Evolutionary conservation across 371 early-diverging fungal genomes (phyloP).

Genomic region (Haplosporangium sp.): DNA sequence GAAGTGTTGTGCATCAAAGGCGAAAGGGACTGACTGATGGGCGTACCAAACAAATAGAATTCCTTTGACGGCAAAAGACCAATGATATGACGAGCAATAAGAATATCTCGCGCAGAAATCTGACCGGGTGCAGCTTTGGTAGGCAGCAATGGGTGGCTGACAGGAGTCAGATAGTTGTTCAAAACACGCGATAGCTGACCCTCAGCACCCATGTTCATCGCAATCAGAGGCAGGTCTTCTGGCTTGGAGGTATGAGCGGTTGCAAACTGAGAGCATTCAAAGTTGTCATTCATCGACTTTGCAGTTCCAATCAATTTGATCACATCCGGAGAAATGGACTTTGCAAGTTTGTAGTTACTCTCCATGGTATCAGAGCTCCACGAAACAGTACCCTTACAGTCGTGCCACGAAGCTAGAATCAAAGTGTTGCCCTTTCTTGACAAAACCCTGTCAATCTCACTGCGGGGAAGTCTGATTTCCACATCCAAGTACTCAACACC

Average conservation of each 20-base stretch:
- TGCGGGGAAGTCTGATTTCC: slow-evolving; percentile 72
- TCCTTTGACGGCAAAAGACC: slow-evolving; percentile 76
- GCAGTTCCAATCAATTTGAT: slow-evolving; percentile 93
- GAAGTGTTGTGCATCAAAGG: slow-evolving; percentile 94
- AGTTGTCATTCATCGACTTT: slow-evolving; percentile 80
- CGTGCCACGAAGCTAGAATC: slow-evolving; percentile 94
- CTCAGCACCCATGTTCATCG: slow-evolving; percentile 92
- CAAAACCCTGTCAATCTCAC: slow-evolving; percentile 62
- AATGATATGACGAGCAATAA: slow-evolving; percentile 72
- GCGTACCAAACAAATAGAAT: slow-evolving; percentile 92
- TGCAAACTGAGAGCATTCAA: slow-evolving; percentile 77
- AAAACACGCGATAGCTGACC: slow-evolving; percentile 92
- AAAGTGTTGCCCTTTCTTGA: slow-evolving; percentile 69
- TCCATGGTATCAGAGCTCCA: slow-evolving; percentile 75
- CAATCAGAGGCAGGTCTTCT: slow-evolving; percentile 80
- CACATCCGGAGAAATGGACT: slow-evolving; percentile 75
- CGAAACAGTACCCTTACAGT: slow-evolving; percentile 70
- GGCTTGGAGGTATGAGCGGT: slow-evolving; percentile 43
- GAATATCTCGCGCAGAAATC: slow-evolving; percentile 86
- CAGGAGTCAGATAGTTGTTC: slow-evolving; percentile 91
- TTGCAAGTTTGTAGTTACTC: slow-evolving; percentile 65
- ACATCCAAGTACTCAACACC: slow-evolving; percentile 96
- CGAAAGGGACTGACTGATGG: slow-evolving; percentile 90
- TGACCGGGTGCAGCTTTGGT: slow-evolving; percentile 95
- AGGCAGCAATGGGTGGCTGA: slow-evolving; percentile 88